Evolutionary conservation across 257 asterid species (phyloP), one percentile per base, ranked within the genome.

Genomic region (Solanum appendiculatum): DNA sequence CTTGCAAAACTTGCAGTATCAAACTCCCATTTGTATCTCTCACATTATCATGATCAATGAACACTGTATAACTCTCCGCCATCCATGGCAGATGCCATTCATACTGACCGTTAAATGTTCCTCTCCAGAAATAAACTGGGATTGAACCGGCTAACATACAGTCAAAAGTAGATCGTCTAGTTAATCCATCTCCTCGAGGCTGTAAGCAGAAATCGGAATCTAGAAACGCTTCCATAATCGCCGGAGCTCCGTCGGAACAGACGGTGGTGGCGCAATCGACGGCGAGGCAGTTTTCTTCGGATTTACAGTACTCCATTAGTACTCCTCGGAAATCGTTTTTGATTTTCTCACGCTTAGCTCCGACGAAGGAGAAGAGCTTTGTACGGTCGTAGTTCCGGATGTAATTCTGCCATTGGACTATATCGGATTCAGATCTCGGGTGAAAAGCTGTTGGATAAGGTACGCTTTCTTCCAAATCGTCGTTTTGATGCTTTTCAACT

Each of bases 91-190:
- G 63, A 69, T 85, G 89, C 93, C 94, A 92, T 48, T 80, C 86
- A 23, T 90, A 92, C 69, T 92, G 94, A 39, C 78, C 74, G 29
- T 89, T 88, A 87, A 87, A 84, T 13, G 89, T 89, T 18, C 90
- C 88, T 9, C 69, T 87, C 94, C 94, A 92, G 56, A 92, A 92
- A 40, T 88, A 92, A 51, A 92, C 92, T 27, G 94, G 94, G 10
- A 91, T 90, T 1, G 92, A 86, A 54, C 93, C 93, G 4, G 92
- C 91, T 80, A 91, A 56, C 93, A 92, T 92, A 86, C 94, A 92
- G 60, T 92, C 94, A 34, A 86, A 92, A 44, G 87, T 87, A 6
- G 94, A 91, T 54, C 94, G 75, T 29, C 94, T 82, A 0, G 94
- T 90, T 15, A 58, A 87, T 11, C 91, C 90, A 20, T 92, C 94